These are phyloP conservation scores for Magnusiomyces paraingens DNA, from an alignment of 1,139 yeast genomes.

Conservation along the genomic window DNA sequence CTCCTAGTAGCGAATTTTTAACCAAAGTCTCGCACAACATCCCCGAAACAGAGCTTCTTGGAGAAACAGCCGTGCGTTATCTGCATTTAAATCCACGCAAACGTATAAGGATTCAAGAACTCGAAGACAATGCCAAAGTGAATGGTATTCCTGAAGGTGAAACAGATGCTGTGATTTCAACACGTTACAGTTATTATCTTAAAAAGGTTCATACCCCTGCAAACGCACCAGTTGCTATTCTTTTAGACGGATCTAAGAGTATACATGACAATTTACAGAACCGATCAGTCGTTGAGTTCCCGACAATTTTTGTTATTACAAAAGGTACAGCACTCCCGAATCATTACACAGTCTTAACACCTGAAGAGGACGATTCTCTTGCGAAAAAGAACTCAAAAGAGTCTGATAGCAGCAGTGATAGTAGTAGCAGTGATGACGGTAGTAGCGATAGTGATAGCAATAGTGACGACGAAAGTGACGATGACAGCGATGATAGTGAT, in stretches of 20 bases:
- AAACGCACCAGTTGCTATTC: conserved; percentile 18
- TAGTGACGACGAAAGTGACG: conserved; percentile 6
- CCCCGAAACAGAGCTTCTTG: conserved; percentile 10
- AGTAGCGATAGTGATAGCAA: conserved; percentile 14
- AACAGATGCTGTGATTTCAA: neutral
- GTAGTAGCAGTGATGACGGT: conserved; percentile 15
- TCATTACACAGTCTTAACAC: conserved; percentile 17
- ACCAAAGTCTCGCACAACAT: conserved; percentile 8
- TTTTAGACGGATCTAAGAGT: conserved; percentile 20
- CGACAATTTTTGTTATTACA: conserved; percentile 51
- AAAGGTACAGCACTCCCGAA: conserved; percentile 20
- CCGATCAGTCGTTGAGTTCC: conserved; percentile 66
- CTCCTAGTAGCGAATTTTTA: neutral
- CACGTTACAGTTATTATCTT: conserved; percentile 17
- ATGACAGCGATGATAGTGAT: conserved; percentile 8
- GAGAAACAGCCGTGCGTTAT: conserved; percentile 4
- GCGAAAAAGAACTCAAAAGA: conserved; percentile 7
- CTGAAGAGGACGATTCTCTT: conserved; percentile 9
- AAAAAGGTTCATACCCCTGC: conserved; percentile 21
- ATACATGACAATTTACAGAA: conserved; percentile 47
- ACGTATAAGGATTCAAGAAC: neutral
- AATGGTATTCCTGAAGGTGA: neutral
- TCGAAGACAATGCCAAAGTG: neutral
- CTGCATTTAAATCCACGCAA: neutral
- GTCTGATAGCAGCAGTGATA: conserved; percentile 5